Evolutionary conservation across 2,329 filamentous ascomycete species (phyloP).

Genomic region (Huntiella moniliformis): DNA sequence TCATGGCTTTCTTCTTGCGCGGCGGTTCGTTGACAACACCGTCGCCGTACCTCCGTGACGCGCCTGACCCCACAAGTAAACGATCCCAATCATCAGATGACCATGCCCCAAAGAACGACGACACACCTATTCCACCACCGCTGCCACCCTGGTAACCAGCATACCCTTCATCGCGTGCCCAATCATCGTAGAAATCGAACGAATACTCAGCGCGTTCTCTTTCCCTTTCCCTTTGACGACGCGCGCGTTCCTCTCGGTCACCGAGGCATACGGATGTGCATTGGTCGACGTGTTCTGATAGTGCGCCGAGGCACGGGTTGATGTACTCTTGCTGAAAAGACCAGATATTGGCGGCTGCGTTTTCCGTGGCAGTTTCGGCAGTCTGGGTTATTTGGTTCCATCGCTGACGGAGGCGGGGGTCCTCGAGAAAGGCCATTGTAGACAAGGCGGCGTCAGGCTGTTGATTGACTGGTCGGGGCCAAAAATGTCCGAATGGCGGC

Average conservation of each 20-base stretch:
- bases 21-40: constrained; percentile 41
- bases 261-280: constrained; percentile 55
- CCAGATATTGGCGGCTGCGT: constrained; percentile 81
- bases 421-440: constrained; percentile 45
- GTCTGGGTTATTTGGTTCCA: constrained; percentile 88
- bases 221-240: constrained; percentile 46
- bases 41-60: constrained; percentile 3
- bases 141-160: constrained; percentile 15
- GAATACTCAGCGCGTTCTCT: constrained; percentile 54
- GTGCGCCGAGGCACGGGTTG: constrained; percentile 54
- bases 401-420: constrained; percentile 79
- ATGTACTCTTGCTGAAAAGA: constrained; percentile 75
- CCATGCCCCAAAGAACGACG: constrained; percentile 53
- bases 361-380: constrained; percentile 75
- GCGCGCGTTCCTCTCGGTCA: constrained; percentile 53
- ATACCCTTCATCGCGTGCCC: constrained; percentile 45
- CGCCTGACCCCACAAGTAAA: constrained; percentile 51
- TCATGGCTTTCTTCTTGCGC: constrained; percentile 63
- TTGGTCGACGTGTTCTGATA: constrained; percentile 49
- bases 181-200: constrained; percentile 97
- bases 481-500: too few species aligned
- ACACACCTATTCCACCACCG: constrained; percentile 14
- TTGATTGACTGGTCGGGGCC: too few species aligned
- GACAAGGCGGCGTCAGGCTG: too few species aligned
- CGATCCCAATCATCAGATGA: constrained; percentile 71